Base-by-base conservation (phyloP, 345 rosid species). In the Eucalyptus microcorys region DNA sequence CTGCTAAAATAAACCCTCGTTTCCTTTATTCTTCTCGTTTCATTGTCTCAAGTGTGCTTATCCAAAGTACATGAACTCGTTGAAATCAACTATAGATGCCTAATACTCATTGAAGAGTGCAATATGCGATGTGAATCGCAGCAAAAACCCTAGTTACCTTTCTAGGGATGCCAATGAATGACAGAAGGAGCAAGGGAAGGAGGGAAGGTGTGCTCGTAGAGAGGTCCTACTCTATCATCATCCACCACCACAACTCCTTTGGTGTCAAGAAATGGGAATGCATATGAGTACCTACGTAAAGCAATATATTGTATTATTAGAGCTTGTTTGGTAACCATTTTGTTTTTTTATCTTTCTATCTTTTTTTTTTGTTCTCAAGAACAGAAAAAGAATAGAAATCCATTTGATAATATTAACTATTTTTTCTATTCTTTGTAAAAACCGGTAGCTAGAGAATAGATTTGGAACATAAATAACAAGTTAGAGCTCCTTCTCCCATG, bases 211-310 rank as follows among this genome's bases (percentile, higher is more conserved):
- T 97, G 99, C 92, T 97, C 97, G 86, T 92, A 97, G 91, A 96
- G 91, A 45, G 98, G 99, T 5, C 98, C 99, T 89, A 96, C 99
- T 91, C 99, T 93, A 91, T 95, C 96, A 92, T 96, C 99, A 91
- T 95, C 99, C 24, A 96, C 95, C 89, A 34, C 92, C 57, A 97
- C 92, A 86, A 91, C 95, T 87, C 99, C 99, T 96, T 96, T 95
- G 90, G 95, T 95, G 96, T 97, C 99, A 95, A 97, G 99, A 91
- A 96, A 97, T 87, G 99, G 99, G 88, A 96, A 96, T 49, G 94
- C 57, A 80, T 96, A 96, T 45, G 96, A 94, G 91, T 96, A 97
- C 96, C 99, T 97, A 88, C 16, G 68, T 59, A 59, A 13, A 59
- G 4, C 68, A 27, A 59, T 13, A 27, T 5, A 4, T 57, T 42